phyloP scores from a whole-genome alignment of 2,329 filamentous ascomycete genomes.

The Cercospora citrullina region DNA sequence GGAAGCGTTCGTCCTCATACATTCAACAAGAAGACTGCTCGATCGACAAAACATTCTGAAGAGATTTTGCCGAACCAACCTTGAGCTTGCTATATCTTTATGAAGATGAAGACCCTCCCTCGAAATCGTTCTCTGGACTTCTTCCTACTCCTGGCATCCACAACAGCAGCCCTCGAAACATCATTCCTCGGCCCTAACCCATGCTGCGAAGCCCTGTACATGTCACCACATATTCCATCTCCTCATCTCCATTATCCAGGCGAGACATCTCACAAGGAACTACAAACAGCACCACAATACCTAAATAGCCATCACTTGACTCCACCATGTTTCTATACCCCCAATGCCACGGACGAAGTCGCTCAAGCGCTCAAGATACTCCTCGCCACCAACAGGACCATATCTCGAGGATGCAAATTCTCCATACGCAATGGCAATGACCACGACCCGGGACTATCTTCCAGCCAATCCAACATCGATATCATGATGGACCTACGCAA shows the following conservation, averaged over 20 bases:
- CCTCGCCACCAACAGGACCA: background rate
- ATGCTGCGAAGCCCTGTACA: background rate
- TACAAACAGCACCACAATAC: background rate
- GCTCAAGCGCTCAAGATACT: background rate
- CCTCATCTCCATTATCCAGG: background rate
- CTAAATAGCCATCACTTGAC: background rate
- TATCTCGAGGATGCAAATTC: background rate
- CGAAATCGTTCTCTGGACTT: background rate
- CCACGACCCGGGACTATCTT: background rate
- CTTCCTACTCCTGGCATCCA: background rate
- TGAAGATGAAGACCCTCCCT: background rate
- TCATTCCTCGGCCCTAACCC: background rate
- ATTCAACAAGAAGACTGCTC: background rate
- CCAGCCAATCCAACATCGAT: background rate
- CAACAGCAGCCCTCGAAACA: background rate
- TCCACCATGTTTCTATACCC: background rate
- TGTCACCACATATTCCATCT: background rate
- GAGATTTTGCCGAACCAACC: background rate
- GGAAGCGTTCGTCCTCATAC: background rate
- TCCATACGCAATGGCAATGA: background rate
- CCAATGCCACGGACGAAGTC: background rate
- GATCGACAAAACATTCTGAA: background rate
- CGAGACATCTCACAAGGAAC: background rate
- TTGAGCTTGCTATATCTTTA: background rate
- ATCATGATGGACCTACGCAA: background rate